A percentile compares a stretch with the other conserved stretches of the same genome.
Conservation (phyloP, 306 rosid genomes). For the Cercis canadensis region DNA sequence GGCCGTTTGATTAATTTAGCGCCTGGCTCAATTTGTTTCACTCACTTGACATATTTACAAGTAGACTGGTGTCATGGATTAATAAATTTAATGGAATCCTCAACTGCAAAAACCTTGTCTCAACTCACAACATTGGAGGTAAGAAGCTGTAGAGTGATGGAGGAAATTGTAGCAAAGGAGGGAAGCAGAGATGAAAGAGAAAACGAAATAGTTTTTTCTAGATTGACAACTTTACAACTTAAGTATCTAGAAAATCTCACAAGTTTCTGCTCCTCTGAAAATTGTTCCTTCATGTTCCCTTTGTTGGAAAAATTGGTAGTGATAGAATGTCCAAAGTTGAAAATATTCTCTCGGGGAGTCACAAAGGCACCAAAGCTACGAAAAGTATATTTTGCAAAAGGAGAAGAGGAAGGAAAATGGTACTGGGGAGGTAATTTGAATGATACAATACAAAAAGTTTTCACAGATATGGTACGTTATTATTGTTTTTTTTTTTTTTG, state of each 20-base stretch:
- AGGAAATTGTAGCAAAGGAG: constrained; percentile 5
- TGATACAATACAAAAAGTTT: background rate
- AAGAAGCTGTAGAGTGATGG: background rate
- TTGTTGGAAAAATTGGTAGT: constrained; percentile 10
- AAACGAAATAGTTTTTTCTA: background rate
- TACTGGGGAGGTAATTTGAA: background rate
- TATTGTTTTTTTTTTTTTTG: too few relatives aligned
- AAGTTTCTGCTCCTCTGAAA: background rate
- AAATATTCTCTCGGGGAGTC: background rate
- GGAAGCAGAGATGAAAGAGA: background rate
- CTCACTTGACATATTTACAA: constrained; percentile 20
- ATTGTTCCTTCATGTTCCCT: background rate
- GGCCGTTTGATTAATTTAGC: accelerated
- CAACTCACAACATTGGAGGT: constrained; percentile 30
- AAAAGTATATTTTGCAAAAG: background rate
- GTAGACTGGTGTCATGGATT: accelerated
- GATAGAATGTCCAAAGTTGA: background rate
- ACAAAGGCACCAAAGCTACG: background rate
- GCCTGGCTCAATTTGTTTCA: background rate
- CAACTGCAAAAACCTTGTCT: constrained; percentile 31
- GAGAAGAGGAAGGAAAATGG: background rate
- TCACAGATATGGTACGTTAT: background rate
- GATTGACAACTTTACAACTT: constrained; percentile 18
- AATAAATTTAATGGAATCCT: constrained; percentile 1
- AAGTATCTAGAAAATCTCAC: background rate